phyloP scores from a whole-genome alignment of 306 rosid genomes.

The Malus sylvestris region DNA sequence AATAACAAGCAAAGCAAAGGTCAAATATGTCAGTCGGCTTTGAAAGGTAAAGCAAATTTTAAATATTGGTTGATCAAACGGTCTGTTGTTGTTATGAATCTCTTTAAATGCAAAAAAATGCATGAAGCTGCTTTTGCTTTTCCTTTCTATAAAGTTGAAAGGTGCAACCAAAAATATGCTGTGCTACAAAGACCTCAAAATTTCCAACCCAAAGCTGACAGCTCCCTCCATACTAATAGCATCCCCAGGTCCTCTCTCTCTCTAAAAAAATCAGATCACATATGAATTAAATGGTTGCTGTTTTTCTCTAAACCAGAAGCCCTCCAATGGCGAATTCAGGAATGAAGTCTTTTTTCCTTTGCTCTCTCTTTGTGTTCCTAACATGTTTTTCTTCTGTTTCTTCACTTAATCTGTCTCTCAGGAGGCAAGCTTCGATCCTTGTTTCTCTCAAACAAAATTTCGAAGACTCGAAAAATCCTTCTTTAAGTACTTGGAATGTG shows the following conservation, averaged over 20 bases:
- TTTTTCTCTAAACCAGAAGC: conserved; percentile 15
- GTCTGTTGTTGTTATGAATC: conserved; percentile 46
- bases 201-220: background rate
- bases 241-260: conserved; percentile 11
- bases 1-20: background rate
- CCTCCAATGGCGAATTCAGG: conserved; percentile 11
- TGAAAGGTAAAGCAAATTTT: background rate
- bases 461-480: conserved; percentile 26
- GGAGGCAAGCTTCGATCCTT: conserved; percentile 66
- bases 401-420: conserved; percentile 40
- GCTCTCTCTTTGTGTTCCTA: conserved; percentile 21
- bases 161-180: conserved; percentile 44
- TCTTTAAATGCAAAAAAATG: conserved; percentile 26
- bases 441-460: conserved; percentile 57
- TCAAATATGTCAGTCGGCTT: background rate
- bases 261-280: background rate
- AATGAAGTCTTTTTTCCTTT: conserved; percentile 21
- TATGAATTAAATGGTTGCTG: conserved; percentile 6
- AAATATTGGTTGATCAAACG: conserved; percentile 34
- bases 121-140: conserved; percentile 59
- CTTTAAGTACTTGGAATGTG: conserved; percentile 43
- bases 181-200: background rate
- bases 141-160: conserved; percentile 62
- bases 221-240: background rate
- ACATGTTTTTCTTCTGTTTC: conserved; percentile 29